Evolutionary conservation across 164 flowering plant species (phyloP).

Genomic region (Annona cherimola): DNA sequence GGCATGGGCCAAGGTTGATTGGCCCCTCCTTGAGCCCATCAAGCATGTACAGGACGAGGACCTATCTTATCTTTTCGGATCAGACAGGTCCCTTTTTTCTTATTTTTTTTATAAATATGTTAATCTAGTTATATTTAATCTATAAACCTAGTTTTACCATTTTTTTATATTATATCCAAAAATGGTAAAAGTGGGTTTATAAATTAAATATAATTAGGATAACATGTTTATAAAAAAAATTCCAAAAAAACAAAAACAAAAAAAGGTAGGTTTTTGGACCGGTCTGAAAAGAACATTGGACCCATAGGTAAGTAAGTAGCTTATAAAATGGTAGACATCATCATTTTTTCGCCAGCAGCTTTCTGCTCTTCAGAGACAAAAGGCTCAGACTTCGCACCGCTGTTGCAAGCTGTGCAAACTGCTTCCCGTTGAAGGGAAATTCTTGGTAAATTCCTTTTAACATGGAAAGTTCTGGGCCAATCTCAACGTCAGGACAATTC

Average conservation of each 20-base stretch:
- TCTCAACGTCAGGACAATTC: conserved; percentile 82
- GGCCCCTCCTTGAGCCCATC: conserved; percentile 99
- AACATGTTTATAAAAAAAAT: no score
- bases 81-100: no score
- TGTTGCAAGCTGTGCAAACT: conserved; percentile 91
- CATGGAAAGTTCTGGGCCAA: conserved; percentile 77
- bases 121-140: no score
- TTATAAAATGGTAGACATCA: conserved; percentile 95
- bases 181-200: no score
- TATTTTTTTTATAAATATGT: no score
- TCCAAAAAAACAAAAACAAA: no score
- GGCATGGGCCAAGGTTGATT: conserved; percentile 80
- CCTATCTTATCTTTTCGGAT: no score
- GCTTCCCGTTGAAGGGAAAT: conserved; percentile 96
- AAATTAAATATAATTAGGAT: no score
- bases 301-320: conserved; percentile 88
- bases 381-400: conserved; percentile 96
- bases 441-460: conserved; percentile 85
- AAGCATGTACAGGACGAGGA: conserved; percentile 85
- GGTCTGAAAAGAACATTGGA: no score
- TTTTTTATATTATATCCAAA: no score
- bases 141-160: no score
- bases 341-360: conserved; percentile 77
- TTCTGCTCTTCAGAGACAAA: conserved; percentile 91
- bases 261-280: no score